These are phyloP conservation scores for Mortierella claussenii DNA, from an alignment of 192 early-diverging fungal genomes.

Conservation along the genomic window DNA sequence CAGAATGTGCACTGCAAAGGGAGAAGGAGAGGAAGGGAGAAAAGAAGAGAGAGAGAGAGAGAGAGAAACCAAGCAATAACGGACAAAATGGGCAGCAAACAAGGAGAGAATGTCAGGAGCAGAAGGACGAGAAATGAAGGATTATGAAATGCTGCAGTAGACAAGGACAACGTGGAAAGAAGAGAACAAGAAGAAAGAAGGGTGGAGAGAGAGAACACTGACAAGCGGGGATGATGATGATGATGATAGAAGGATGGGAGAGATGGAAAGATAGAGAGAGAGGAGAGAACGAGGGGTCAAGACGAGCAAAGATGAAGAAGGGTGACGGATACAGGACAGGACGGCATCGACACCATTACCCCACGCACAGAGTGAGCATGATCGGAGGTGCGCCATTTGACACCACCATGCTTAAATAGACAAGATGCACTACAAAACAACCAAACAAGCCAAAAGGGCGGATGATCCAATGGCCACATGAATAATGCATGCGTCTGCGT, in stretches of 20 bases:
- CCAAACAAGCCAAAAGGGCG: too few relatives aligned
- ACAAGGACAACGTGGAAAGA: neutral
- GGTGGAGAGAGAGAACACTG: too few relatives aligned
- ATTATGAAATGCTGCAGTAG: conserved; percentile 5
- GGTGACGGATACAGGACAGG: too few relatives aligned
- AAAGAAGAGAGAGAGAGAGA: neutral
- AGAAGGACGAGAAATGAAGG: neutral
- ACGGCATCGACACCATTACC: too few relatives aligned
- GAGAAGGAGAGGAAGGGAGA: neutral
- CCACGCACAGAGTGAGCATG: too few relatives aligned
- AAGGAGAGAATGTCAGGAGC: neutral
- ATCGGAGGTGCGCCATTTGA: too few relatives aligned
- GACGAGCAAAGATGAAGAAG: too few relatives aligned
- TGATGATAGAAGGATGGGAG: neutral
- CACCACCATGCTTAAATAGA: too few relatives aligned
- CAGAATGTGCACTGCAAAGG: neutral
- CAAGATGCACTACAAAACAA: too few relatives aligned
- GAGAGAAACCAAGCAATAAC: neutral
- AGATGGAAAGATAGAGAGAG: neutral
- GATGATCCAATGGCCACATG: too few relatives aligned
- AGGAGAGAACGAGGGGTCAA: neutral
- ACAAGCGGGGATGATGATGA: too few relatives aligned
- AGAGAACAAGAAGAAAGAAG: neutral
- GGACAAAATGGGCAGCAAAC: neutral
- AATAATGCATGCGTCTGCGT: too few relatives aligned